phyloP scores from a whole-genome alignment of 306 rosid species.

The Trichosanthes truncata region DNA sequence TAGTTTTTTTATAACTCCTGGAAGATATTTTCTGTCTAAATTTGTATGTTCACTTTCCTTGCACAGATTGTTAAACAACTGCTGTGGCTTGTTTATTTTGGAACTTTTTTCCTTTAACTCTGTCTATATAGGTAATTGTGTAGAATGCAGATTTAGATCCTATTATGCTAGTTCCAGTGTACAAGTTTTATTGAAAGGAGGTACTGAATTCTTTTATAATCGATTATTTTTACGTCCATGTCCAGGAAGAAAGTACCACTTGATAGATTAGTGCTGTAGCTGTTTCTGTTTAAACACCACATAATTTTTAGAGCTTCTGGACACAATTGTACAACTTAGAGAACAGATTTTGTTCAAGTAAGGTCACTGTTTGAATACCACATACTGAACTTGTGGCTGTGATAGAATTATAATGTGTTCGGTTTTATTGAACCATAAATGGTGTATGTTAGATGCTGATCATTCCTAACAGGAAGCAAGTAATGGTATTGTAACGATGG shows the following conservation, averaged over 20 bases:
- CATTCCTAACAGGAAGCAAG: not conserved
- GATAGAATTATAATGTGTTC: not conserved
- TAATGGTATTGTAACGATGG: not conserved
- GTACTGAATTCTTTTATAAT: not conserved
- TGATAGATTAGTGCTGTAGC: not conserved
- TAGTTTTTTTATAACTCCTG: not conserved
- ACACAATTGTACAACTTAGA: not conserved
- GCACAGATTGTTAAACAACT: not conserved
- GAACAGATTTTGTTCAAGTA: not conserved
- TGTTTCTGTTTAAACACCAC: not conserved
- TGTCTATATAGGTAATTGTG: not conserved
- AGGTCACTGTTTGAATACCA: not conserved
- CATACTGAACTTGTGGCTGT: not conserved
- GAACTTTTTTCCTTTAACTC: not conserved
- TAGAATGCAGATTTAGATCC: not conserved
- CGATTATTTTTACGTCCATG: not conserved
- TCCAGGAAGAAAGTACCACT: constrained; percentile 1
- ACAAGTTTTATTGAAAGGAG: not conserved
- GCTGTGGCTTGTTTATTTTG: not conserved
- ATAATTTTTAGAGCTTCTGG: not conserved
- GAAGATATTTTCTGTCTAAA: not conserved
- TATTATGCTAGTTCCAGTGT: not conserved
- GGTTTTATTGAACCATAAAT: not conserved
- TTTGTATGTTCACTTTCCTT: not conserved
- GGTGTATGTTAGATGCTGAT: not conserved